A percentile compares a stretch with the other conserved stretches of the same genome.
These are phyloP conservation scores for Stephanodiscus minutulus DNA, from an alignment of 108 stramenopile species.

Conservation along the genomic window DNA sequence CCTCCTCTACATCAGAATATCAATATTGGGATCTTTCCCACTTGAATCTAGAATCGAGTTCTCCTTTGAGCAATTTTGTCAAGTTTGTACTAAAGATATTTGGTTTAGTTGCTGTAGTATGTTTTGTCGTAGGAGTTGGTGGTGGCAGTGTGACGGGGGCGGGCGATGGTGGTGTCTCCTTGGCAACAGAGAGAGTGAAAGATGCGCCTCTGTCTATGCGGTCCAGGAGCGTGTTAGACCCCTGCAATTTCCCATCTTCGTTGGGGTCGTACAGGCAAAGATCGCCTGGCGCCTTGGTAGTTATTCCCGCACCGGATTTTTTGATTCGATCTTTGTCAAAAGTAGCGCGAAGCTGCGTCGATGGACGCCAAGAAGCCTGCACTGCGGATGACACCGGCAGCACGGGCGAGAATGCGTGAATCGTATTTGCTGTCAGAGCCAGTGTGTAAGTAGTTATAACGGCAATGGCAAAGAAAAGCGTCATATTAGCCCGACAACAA, in stretches of 20 bases:
- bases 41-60: background rate
- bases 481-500: background rate
- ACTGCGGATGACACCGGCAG: background rate
- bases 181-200: background rate
- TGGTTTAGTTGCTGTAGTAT: background rate
- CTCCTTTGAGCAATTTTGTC: conserved; percentile 16
- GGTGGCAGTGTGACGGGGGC: background rate
- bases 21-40: conserved; percentile 6
- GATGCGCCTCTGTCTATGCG: conserved; percentile 31
- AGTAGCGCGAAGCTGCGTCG: conserved; percentile 20
- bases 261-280: conserved; percentile 46
- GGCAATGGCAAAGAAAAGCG: background rate
- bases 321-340: conserved; percentile 30
- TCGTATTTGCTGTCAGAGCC: background rate
- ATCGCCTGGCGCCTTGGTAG: conserved; percentile 26
- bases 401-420: background rate
- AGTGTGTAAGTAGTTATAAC: background rate
- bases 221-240: conserved; percentile 25
- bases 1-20: background rate
- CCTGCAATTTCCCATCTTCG: conserved; percentile 50
- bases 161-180: background rate
- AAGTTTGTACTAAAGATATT: conserved; percentile 6
- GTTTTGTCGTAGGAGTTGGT: background rate
- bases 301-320: conserved; percentile 44
- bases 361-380: conserved; percentile 13